A percentile compares a stretch with the other conserved stretches of the same genome.
These are phyloP conservation scores for Cochlearia excelsa DNA, from an alignment of 345 rosid species.

Conservation along the genomic window DNA sequence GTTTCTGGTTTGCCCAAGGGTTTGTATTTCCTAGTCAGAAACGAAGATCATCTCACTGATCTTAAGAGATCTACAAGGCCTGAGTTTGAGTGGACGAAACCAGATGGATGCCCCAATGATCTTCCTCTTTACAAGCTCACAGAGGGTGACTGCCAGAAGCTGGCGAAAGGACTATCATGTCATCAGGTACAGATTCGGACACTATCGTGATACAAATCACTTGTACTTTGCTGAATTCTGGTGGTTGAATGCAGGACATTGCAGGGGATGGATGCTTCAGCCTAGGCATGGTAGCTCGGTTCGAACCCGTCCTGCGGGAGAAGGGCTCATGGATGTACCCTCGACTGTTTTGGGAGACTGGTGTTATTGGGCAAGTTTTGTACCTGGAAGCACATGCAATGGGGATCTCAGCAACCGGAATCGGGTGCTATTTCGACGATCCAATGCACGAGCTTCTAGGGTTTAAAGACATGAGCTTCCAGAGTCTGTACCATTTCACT, in stretches of 20 bases:
- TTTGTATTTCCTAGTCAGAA: slow-evolving; percentile 78
- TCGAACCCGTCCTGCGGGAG: slow-evolving; percentile 51
- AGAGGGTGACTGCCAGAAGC: slow-evolving; percentile 52
- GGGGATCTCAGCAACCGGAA: slow-evolving; percentile 90
- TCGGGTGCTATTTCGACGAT: slow-evolving; percentile 90
- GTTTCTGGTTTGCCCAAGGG: slow-evolving; percentile 69
- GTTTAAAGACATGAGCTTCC: slow-evolving; percentile 56
- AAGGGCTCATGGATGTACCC: slow-evolving; percentile 87
- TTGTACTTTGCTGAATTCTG: slow-evolving; percentile 4
- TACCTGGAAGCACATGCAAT: slow-evolving; percentile 90
- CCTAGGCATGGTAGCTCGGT: slow-evolving; percentile 84
- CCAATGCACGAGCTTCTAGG: slow-evolving; percentile 87
- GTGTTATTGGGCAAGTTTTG: slow-evolving; percentile 81
- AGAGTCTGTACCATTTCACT: slow-evolving; percentile 83
- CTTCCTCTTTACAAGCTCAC: slow-evolving; percentile 68
- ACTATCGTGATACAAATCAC: background rate
- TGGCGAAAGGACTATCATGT: slow-evolving; percentile 71
- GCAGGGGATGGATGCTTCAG: slow-evolving; percentile 94
- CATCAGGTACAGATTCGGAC: slow-evolving; percentile 56
- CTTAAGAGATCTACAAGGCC: slow-evolving; percentile 51
- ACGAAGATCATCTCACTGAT: slow-evolving; percentile 68
- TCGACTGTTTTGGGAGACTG: slow-evolving; percentile 86
- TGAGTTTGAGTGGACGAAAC: slow-evolving; percentile 71
- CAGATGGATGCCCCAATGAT: slow-evolving; percentile 69
- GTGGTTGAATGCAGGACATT: slow-evolving; percentile 55